Evolutionary conservation across 108 stramenopile genomes (phyloP), one percentile per base, ranked within the genome.

Genomic region (Pseudonitzschia multistriata): DNA sequence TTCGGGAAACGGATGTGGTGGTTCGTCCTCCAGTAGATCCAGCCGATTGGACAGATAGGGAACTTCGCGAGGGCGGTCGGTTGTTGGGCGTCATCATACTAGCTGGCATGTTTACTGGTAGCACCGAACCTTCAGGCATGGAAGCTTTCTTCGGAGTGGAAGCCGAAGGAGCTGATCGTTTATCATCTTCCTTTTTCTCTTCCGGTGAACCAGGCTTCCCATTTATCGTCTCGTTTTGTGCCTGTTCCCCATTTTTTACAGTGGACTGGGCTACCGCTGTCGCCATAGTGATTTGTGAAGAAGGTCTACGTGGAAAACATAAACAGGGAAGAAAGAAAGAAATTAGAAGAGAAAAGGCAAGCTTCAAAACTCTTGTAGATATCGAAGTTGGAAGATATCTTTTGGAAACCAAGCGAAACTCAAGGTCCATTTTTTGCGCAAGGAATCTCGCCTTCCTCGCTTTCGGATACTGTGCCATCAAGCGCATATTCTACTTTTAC

Each of bases 1-100:
- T 62, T 66, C 83, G 73, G 70, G 42, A 45, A 45, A 45, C 42
- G 50, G 50, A 52, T 25, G 50, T 52, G 3, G 50, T 52, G 4
- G 50, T 52, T 52, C 83, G 78, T 13, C 74, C 80, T 11, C 79
- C 68, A 19, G 77, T 78, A 24, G 80, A 79, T 42, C 62, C 68
- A 6, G 28, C 66, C 1, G 78, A 73, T 48, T 69, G 71, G 1
- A 79, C 78, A 14, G 78, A 79, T 24, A 67, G 60, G 7, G 72
- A 55, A 30, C 31, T 21, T 59, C 57, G 57, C 11, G 78, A 79
- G 8, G 78, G 72, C 13, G 78, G 78, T 13, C 78, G 72, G 25
- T 79, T 71, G 57, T 50, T 33, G 0, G 74, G 74, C 24, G 64
- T 52, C 50, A 52, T 52, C 50, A 52, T 52, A 8, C 50, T 52